Evolutionary conservation across 106 monocot species (phyloP).

Genomic region (Gastrodia elata): DNA sequence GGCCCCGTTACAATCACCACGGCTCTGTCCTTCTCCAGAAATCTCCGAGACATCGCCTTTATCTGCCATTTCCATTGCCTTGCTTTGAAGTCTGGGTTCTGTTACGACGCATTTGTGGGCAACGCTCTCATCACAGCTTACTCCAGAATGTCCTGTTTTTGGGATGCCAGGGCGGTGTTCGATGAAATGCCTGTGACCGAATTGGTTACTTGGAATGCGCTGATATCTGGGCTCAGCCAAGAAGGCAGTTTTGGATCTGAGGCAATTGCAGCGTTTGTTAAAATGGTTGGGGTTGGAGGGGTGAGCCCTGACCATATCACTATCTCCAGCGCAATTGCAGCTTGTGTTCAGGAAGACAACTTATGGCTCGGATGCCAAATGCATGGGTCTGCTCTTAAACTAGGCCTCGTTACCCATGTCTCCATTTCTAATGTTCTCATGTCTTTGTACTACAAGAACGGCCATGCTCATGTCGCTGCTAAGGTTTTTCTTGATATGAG

Average conservation of each 20-base stretch:
- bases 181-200: constrained; percentile 58
- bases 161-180: constrained; percentile 44
- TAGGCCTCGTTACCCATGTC: constrained; percentile 19
- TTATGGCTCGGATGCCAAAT: constrained; percentile 41
- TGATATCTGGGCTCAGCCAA: constrained; percentile 62
- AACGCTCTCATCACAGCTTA: constrained; percentile 73
- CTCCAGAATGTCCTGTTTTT: constrained; percentile 17
- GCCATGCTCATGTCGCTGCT: constrained; percentile 9
- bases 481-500: constrained; percentile 39
- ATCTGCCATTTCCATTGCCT: constrained; percentile 35
- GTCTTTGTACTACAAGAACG: constrained; percentile 69
- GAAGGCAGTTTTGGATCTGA: constrained; percentile 31
- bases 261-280: constrained; percentile 36
- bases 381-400: constrained; percentile 44
- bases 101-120: constrained; percentile 38
- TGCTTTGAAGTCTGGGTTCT: constrained; percentile 31
- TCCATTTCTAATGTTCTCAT: constrained; percentile 70
- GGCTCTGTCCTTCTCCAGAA: constrained; percentile 32
- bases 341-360: constrained; percentile 33
- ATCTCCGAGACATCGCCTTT: constrained; percentile 12
- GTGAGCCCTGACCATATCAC: constrained; percentile 50
- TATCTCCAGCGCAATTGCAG: constrained; percentile 42
- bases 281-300: constrained; percentile 33
- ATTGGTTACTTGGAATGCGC: constrained; percentile 82
- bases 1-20: constrained; percentile 62